Evolutionary conservation across 2,329 filamentous ascomycete species (phyloP).

Genomic region (Diaporthe caulivora): DNA sequence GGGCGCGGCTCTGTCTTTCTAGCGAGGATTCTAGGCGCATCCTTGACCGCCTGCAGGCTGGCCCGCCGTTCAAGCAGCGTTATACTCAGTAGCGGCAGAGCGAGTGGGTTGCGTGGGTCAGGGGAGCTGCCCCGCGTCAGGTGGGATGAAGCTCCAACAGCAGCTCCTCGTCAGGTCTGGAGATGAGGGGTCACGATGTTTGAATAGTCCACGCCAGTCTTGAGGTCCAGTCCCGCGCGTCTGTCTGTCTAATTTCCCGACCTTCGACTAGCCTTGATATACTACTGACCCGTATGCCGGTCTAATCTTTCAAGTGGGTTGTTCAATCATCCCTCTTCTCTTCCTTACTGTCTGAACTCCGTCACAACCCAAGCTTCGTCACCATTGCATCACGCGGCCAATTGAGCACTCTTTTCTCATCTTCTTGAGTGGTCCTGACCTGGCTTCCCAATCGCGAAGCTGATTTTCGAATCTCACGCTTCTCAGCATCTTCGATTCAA

Average conservation of each 20-base stretch:
- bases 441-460: neutral
- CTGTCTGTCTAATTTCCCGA: conserved; percentile 16
- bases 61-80: no score
- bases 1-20: conserved; percentile 7
- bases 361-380: neutral
- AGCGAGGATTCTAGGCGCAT: neutral
- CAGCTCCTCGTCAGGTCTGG: neutral
- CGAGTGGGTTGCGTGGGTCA: neutral
- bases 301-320: neutral
- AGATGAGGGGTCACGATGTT: conserved; percentile 25
- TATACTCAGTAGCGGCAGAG: no score
- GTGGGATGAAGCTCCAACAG: conserved; percentile 12
- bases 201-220: conserved; percentile 13
- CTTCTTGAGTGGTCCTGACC: neutral
- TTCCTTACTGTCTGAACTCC: neutral
- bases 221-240: neutral
- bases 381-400: conserved; percentile 31
- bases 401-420: neutral
- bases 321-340: neutral
- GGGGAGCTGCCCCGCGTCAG: conserved; percentile 17
- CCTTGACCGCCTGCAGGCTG: conserved; percentile 1
- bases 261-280: neutral
- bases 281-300: neutral
- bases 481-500: conserved; percentile 26
- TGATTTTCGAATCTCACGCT: neutral